Evolutionary conservation across 2,329 filamentous ascomycete genomes (phyloP), one percentile per base, ranked within the genome.

Genomic region (Monosporascus sp.): DNA sequence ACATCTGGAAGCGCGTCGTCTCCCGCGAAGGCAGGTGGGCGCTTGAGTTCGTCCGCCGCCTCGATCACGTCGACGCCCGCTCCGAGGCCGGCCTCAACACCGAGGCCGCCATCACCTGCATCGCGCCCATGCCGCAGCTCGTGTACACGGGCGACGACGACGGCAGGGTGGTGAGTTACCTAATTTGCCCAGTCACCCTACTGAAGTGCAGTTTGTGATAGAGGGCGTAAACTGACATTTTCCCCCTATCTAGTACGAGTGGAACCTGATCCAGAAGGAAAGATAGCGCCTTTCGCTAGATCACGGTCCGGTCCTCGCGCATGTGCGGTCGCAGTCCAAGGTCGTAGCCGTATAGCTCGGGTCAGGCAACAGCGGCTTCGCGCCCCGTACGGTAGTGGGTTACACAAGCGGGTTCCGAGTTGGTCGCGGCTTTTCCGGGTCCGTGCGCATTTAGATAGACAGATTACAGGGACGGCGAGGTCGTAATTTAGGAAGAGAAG

Each of bases 101-200:
- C 0, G 79, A 82, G 46, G 86, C 87, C 2, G 86, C 87, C 0
- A 92, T 97, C 56, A 96, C 89, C 38, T 95, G 89, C 66, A 88
- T 99, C 50, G 78, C 89, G 53, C 88, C 93, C 3, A 88, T 92
- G 80, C 84, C 89, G 51, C 86, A 87, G 58, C 81, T 87, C 57
- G 85, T 97, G 9, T 97, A 97, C 71, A 96, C 92, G 0, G 94
- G 93, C 3, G 94, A 97, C 73, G 94, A 97, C 59, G 88, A 91
- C 58, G 94, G 94, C 31, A 81, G 86, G 76, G 93, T 99, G 71
- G 89, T 94, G 67, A 82, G 86, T 82, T 35, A 14, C 31, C 31
- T 35, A 35, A 35, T 35, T 45, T 44, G 4, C 9, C 26, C 14
- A 14, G 38, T 49, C 14, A 35, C 4, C 31, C 31, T 14, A 14